phyloP scores from a whole-genome alignment of 2,329 filamentous ascomycete genomes.

The Xylogone sp. region DNA sequence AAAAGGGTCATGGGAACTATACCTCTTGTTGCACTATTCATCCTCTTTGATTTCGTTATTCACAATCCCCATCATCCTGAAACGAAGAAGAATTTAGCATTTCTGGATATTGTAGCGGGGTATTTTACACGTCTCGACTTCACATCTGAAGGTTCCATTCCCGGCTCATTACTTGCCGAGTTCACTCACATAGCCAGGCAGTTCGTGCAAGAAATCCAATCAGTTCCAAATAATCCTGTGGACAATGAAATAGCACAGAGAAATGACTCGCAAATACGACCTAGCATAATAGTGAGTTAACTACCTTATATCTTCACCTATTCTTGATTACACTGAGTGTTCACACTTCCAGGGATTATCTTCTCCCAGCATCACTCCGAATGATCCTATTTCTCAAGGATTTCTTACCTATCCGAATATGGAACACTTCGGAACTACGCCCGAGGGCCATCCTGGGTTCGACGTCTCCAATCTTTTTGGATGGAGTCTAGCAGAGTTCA shows the following conservation, averaged over 20 bases:
- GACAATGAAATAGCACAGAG: background rate
- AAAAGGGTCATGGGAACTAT: conserved; percentile 30
- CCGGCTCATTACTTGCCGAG: conserved; percentile 33
- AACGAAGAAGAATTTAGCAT: conserved; percentile 32
- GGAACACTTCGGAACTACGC: background rate
- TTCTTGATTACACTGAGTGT: too few relatives aligned
- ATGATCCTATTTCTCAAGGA: background rate
- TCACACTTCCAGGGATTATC: background rate
- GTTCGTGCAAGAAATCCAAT: conserved; percentile 26
- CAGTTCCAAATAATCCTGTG: background rate
- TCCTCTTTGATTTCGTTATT: conserved; percentile 38
- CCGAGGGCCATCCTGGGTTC: background rate
- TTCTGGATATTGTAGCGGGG: conserved; percentile 37
- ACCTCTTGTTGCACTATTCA: conserved; percentile 34
- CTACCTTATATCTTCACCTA: background rate
- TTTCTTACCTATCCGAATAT: background rate
- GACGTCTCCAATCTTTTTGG: background rate
- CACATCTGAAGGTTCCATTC: conserved; percentile 32
- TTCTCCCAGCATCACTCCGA: background rate
- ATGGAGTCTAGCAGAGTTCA: background rate
- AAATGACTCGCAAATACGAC: background rate
- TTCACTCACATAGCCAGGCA: conserved; percentile 39
- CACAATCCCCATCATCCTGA: conserved; percentile 33
- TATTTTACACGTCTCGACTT: conserved; percentile 40
- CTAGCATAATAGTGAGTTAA: background rate